phyloP scores from a whole-genome alignment of 2,329 filamentous ascomycete species.

The Dendryphion nanum region DNA sequence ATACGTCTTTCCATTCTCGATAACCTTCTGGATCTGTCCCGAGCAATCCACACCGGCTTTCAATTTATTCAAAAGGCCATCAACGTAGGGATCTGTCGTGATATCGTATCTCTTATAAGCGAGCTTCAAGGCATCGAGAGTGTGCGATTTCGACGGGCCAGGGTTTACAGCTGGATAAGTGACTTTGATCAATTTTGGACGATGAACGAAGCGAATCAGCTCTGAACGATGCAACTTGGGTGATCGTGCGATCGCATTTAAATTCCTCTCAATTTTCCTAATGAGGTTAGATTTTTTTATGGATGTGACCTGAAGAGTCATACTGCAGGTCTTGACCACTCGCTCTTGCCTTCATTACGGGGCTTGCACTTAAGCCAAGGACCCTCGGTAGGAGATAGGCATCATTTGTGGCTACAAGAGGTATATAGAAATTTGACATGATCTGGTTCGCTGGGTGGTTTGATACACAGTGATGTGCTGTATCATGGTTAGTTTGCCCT shows the following conservation, averaged over 20 bases:
- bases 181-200: constrained; percentile 55
- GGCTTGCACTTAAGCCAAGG: constrained; percentile 78
- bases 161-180: constrained; percentile 20
- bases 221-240: constrained; percentile 69
- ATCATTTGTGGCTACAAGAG: constrained; percentile 32
- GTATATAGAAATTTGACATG: constrained; percentile 71
- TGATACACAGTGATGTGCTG: constrained; percentile 71
- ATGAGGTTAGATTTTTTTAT: constrained; percentile 12
- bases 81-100: constrained; percentile 41
- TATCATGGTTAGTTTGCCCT: background rate
- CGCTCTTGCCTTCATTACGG: constrained; percentile 61
- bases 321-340: constrained; percentile 51
- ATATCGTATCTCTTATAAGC: constrained; percentile 32
- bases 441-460: constrained; percentile 66
- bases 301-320: no score
- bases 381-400: constrained; percentile 59
- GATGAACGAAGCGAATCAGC: constrained; percentile 65
- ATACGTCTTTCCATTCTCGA: constrained; percentile 37
- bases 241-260: constrained; percentile 68
- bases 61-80: constrained; percentile 22
- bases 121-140: constrained; percentile 16
- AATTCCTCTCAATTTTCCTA: constrained; percentile 62
- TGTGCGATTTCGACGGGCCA: constrained; percentile 2
- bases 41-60: constrained; percentile 19
- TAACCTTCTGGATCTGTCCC: constrained; percentile 23